Evolutionary conservation across 2,329 filamentous ascomycete species (phyloP), one percentile per base, ranked within the genome.

Genomic region (Talaromyces sp.): DNA sequence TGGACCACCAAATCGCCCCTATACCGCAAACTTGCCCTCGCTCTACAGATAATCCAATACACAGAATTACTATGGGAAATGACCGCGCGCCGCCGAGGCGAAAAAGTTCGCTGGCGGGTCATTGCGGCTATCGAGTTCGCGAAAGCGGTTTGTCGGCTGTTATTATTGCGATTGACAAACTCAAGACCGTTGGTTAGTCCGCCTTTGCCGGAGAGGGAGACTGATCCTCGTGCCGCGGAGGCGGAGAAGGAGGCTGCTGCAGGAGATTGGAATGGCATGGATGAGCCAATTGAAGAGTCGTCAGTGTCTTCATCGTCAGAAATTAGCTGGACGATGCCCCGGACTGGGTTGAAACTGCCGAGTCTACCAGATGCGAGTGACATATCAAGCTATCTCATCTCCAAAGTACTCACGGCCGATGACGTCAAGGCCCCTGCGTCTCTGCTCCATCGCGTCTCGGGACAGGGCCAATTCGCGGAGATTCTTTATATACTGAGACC

Each of bases 41-140:
- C 93, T 4, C 82, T 99, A 58, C 92, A 96, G 75, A 90, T 96
- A 80, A 90, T 97, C 31, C 91, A 95, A 70, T 98, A 98, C 75
- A 97, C 93, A 0, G 92, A 99, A 79, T 83, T 99, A 35, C 81
- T 99, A n/a, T 95, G 94, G 86, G 95, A 99, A 77, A 99, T 99
- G 95, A 87, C 90, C 33, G 93, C 93, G 33, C 96, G 96, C 79
- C 86, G 94, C 58, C 89, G 89, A 68, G 93, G 90, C 52, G 86
- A 96, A 76, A 88, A 86, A 72, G 80, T 89, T 31, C 87, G 93
- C 35, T 99, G 95, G 95, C 88, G 91, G 60, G 87, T 96, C 0
- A 87, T 98, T 6, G 88, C 98, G 11, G 75, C 96, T 3, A 82
- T 99, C 24, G 95, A 99, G 79, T 85, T 87, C 0, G 82, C 95